Evolutionary conservation across 208 protist genomes (phyloP).

Genomic region (Leishmania turanica): DNA sequence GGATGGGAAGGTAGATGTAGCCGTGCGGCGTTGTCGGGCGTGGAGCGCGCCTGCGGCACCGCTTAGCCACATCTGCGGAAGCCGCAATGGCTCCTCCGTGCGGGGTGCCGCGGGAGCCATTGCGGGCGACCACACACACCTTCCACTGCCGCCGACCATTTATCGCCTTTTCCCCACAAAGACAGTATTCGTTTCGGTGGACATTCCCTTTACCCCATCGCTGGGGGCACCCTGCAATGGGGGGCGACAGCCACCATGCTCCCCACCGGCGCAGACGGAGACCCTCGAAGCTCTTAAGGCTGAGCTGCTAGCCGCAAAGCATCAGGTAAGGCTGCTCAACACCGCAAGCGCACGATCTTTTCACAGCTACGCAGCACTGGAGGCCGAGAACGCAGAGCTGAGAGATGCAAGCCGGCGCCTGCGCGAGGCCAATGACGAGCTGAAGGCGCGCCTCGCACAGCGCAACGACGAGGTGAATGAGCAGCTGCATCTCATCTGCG

Average conservation of each 20-base stretch:
- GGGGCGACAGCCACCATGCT: background rate
- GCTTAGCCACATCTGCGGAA: conserved; percentile 25
- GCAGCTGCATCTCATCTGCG: conserved; percentile 50
- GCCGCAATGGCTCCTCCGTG: background rate
- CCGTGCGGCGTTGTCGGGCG: conserved; percentile 30
- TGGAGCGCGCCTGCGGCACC: conserved; percentile 40
- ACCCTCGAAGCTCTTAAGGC: conserved; percentile 10
- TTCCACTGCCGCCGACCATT: conserved; percentile 9
- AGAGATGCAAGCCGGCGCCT: conserved; percentile 31
- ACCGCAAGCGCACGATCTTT: conserved; percentile 47
- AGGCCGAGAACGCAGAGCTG: conserved; percentile 52
- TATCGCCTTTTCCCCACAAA: conserved; percentile 25
- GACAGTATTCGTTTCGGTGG: conserved; percentile 5
- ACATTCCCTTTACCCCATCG: conserved; percentile 4
- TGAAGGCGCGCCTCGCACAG: conserved; percentile 36
- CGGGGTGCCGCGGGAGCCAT: background rate
- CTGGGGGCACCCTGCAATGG: background rate
- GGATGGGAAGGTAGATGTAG: conserved; percentile 34
- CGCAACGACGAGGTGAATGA: conserved; percentile 42
- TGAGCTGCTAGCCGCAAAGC: conserved; percentile 47
- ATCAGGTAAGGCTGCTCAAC: conserved; percentile 72
- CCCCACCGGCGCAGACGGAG: background rate
- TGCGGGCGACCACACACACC: background rate
- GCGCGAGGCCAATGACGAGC: conserved; percentile 35
- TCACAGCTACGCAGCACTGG: conserved; percentile 41